Conservation (phyloP, 768 basidiomycete species). For the Kwoniella botswanensis region DNA sequence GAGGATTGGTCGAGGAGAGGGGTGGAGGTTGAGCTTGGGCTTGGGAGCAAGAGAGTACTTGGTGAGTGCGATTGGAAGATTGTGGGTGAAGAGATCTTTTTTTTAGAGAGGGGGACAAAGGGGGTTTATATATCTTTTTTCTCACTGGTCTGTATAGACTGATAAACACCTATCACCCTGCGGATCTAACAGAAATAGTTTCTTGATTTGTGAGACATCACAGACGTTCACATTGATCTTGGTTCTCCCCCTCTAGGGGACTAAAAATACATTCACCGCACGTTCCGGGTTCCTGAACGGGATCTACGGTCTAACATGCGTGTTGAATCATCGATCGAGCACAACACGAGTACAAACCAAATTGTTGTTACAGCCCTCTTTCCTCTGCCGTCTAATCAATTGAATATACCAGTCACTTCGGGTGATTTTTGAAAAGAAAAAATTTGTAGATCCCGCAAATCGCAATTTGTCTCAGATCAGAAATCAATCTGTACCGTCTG, state of each 20-base stretch:
- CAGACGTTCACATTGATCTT: constrained; percentile 2
- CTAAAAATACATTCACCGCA: constrained; percentile 12
- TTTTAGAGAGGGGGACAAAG: background rate
- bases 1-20: constrained; percentile 26
- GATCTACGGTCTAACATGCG: background rate
- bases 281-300: constrained; percentile 14
- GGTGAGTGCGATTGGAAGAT: constrained; percentile 25
- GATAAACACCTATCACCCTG: no score
- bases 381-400: background rate
- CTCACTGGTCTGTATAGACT: no score
- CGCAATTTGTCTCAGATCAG: constrained; percentile 18
- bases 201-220: background rate
- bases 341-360: background rate
- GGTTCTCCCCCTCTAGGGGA: background rate
- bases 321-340: background rate
- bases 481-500: background rate
- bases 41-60: constrained; percentile 16
- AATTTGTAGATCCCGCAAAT: constrained; percentile 14
- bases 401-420: background rate
- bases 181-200: background rate
- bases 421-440: background rate
- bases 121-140: constrained; percentile 26
- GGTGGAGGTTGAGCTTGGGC: constrained; percentile 7
- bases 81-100: constrained; percentile 29
- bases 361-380: background rate